Conservation (phyloP, 805 yeast genomes). For the Candida awuae region DNA sequence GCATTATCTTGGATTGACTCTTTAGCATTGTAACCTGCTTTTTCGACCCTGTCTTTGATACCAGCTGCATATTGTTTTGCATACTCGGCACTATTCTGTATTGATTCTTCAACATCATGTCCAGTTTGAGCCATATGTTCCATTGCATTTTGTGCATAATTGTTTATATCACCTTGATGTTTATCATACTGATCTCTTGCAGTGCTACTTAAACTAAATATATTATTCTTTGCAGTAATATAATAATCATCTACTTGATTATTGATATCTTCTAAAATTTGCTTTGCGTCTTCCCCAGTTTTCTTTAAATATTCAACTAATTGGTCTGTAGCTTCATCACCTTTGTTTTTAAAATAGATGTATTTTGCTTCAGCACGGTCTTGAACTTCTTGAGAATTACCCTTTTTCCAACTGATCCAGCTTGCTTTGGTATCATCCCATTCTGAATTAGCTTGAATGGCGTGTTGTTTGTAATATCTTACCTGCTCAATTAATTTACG, state of each 20-base stretch:
- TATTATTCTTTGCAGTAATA: not conserved
- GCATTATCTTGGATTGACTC: not conserved
- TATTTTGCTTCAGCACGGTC: conserved; percentile 21
- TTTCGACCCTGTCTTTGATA: conserved; percentile 3
- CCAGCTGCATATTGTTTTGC: conserved; percentile 2
- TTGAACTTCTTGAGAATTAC: conserved; percentile 24
- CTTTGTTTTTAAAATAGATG: conserved; percentile 14
- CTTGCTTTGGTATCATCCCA: conserved; percentile 22
- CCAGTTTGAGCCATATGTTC: conserved; percentile 6
- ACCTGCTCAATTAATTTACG: conserved; percentile 19
- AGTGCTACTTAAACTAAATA: conserved; percentile 6
- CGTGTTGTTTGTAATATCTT: conserved; percentile 20
- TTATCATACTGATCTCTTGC: conserved; percentile 4
- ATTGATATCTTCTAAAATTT: not conserved
- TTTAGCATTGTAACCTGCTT: conserved; percentile 3
- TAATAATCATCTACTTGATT: not conserved
- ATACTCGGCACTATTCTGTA: conserved; percentile 4
- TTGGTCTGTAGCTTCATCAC: conserved; percentile 16
- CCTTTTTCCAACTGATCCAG: conserved; percentile 25
- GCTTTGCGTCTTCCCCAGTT: not conserved
- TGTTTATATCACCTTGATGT: conserved; percentile 6
- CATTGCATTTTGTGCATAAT: conserved; percentile 4
- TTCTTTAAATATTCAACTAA: conserved; percentile 10
- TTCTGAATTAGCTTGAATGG: conserved; percentile 19
- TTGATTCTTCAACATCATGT: conserved; percentile 1